Percentiles rank a stretch among this genome's conserved stretches.
These are phyloP conservation scores for Lolium perenne DNA, from an alignment of 176 grass and related monocot genomes.

Conservation along the genomic window DNA sequence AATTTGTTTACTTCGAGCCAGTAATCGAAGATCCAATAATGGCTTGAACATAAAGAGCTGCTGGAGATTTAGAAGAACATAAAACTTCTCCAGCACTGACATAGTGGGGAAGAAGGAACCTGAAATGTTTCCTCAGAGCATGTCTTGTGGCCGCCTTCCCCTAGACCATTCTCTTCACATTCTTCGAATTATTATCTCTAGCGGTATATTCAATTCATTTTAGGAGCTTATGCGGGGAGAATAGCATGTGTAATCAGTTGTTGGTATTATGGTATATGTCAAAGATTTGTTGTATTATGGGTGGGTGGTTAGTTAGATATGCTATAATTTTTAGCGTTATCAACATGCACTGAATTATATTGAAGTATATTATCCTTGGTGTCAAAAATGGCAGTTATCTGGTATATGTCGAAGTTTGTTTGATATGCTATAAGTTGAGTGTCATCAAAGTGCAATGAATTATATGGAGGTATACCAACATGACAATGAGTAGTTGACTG, in stretches of 20 bases:
- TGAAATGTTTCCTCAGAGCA: constrained; percentile 20
- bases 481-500: neutral
- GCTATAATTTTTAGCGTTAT: constrained; percentile 33
- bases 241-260: constrained; percentile 47
- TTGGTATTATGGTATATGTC: constrained; percentile 52
- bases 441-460: constrained; percentile 23
- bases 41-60: constrained; percentile 32
- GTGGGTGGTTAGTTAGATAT: constrained; percentile 30
- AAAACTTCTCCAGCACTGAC: constrained; percentile 41
- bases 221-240: constrained; percentile 41
- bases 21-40: constrained; percentile 40
- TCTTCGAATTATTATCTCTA: constrained; percentile 48
- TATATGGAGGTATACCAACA: constrained; percentile 30
- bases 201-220: constrained; percentile 49
- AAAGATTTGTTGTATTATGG: constrained; percentile 51
- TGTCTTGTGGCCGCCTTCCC: constrained; percentile 34
- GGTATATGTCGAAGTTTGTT: constrained; percentile 1
- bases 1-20: constrained; percentile 25
- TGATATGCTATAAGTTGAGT: constrained; percentile 39
- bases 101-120: constrained; percentile 43
- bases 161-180: constrained; percentile 26
- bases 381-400: neutral
- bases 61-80: constrained; percentile 44
- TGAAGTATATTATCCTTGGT: constrained; percentile 16
- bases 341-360: constrained; percentile 31